These are phyloP conservation scores for Stygiomarasmius scandens DNA, from an alignment of 1,284 basidiomycete genomes.

Conservation along the genomic window DNA sequence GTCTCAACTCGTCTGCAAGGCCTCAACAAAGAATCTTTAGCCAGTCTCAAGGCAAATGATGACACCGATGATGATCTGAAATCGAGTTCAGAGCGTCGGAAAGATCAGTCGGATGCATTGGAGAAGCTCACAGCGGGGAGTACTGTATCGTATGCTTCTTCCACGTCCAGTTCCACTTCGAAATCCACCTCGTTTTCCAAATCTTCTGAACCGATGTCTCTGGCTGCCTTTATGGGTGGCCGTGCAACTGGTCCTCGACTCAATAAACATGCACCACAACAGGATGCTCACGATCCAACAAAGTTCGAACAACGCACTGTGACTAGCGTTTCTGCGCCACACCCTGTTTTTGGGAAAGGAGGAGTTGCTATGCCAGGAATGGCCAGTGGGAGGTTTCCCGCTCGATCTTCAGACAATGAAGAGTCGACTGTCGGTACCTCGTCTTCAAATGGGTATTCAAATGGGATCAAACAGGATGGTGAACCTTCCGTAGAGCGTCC, in stretches of 20 bases:
- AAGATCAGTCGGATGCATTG: constrained; percentile 48
- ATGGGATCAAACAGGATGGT: background rate
- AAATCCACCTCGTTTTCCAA: constrained; percentile 17
- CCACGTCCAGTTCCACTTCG: constrained; percentile 8
- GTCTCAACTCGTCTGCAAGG: background rate
- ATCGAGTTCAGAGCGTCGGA: constrained; percentile 37
- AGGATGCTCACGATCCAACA: constrained; percentile 63
- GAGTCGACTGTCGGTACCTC: background rate
- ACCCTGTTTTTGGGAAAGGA: constrained; percentile 74
- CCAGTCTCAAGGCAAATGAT: constrained; percentile 18
- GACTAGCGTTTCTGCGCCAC: constrained; percentile 47
- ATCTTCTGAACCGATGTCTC: constrained; percentile 53
- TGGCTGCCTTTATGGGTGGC: constrained; percentile 80
- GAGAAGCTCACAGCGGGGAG: constrained; percentile 38
- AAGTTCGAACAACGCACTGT: constrained; percentile 65
- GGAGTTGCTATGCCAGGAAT: constrained; percentile 76
- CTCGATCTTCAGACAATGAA: background rate
- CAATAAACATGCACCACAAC: constrained; percentile 70
- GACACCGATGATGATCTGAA: constrained; percentile 30
- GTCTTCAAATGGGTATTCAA: background rate
- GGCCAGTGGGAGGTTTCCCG: constrained; percentile 17
- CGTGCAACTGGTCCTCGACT: constrained; percentile 70
- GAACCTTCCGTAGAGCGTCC: constrained; percentile 33
- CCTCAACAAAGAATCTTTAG: constrained; percentile 4
- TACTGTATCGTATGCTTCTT: constrained; percentile 16